These are phyloP conservation scores for Leptomonas seymouri DNA, from an alignment of 208 protist genomes.

Conservation along the genomic window DNA sequence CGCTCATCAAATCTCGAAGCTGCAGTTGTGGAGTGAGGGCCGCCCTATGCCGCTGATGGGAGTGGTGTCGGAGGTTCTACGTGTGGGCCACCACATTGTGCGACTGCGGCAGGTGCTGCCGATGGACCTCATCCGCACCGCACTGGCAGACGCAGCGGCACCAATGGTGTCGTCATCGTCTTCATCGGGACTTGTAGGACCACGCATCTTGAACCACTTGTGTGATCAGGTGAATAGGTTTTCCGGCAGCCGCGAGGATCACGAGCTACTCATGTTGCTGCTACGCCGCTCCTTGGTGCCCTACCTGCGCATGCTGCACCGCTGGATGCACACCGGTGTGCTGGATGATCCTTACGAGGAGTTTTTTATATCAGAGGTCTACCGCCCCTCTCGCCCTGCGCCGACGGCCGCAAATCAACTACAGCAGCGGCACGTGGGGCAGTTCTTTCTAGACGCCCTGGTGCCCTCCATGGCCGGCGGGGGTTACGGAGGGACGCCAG, in stretches of 20 bases:
- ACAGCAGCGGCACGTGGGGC: conserved; percentile 32
- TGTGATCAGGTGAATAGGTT: conserved; percentile 61
- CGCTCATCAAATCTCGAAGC: conserved; percentile 70
- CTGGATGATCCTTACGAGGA: conserved; percentile 84
- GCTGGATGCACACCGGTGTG: conserved; percentile 86
- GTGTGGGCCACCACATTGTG: conserved; percentile 82
- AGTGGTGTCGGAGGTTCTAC: conserved; percentile 82
- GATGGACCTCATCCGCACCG: conserved; percentile 61
- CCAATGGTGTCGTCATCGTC: neutral
- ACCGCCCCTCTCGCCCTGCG: conserved; percentile 17
- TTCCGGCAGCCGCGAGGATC: conserved; percentile 76
- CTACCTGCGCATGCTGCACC: conserved; percentile 77
- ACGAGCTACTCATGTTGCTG: conserved; percentile 69
- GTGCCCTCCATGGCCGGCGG: conserved; percentile 6
- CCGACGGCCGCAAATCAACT: conserved; percentile 21
- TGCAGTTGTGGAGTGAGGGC: conserved; percentile 63
- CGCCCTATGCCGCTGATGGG: conserved; percentile 81
- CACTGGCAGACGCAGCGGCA: conserved; percentile 28
- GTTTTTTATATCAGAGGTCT: conserved; percentile 82
- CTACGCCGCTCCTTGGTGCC: conserved; percentile 78
- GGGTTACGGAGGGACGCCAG: neutral
- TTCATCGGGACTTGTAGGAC: conserved; percentile 46
- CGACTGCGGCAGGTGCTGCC: conserved; percentile 82
- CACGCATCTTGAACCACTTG: conserved; percentile 82
- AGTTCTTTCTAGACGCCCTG: conserved; percentile 32